A percentile compares a stretch with the other conserved stretches of the same genome.
Evolutionary conservation across 2,329 filamentous ascomycete genomes (phyloP).

Genomic region (Aspergillus texensis): DNA sequence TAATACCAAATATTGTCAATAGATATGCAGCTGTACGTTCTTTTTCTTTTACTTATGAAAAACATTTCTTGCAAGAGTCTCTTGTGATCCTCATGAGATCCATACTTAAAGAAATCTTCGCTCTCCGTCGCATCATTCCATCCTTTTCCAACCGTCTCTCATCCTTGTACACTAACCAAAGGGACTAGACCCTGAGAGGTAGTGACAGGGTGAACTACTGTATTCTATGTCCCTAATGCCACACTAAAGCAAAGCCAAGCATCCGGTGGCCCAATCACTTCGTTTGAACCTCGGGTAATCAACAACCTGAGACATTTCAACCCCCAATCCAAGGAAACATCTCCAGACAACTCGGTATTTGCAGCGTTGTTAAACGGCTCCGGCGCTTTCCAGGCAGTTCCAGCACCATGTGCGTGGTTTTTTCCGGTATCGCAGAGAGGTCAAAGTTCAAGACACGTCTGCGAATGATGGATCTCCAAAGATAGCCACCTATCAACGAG

Average conservation of each 20-base stretch:
- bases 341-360: neutral
- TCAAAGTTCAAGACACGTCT: neutral
- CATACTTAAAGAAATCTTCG: neutral
- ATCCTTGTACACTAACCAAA: neutral
- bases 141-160: neutral
- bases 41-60: neutral
- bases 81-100: neutral
- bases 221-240: constrained; percentile 8
- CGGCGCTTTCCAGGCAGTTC: constrained; percentile 17
- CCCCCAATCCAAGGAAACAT: constrained; percentile 8
- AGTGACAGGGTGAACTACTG: neutral
- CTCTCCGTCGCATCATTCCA: neutral
- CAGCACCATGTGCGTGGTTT: constrained; percentile 19
- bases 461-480: constrained; percentile 6
- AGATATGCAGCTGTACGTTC: neutral
- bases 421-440: neutral
- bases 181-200: neutral
- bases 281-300: constrained; percentile 2
- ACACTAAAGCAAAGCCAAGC: constrained; percentile 29
- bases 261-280: constrained; percentile 8
- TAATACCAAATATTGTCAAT: neutral
- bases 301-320: constrained; percentile 17
- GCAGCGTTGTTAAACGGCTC: neutral
- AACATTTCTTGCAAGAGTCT: neutral
- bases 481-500: constrained; percentile 4